A percentile compares a stretch with the other conserved stretches of the same genome.
Conservation (phyloP, 2,329 filamentous ascomycete genomes). For the Sarocladiaceae sp. region DNA sequence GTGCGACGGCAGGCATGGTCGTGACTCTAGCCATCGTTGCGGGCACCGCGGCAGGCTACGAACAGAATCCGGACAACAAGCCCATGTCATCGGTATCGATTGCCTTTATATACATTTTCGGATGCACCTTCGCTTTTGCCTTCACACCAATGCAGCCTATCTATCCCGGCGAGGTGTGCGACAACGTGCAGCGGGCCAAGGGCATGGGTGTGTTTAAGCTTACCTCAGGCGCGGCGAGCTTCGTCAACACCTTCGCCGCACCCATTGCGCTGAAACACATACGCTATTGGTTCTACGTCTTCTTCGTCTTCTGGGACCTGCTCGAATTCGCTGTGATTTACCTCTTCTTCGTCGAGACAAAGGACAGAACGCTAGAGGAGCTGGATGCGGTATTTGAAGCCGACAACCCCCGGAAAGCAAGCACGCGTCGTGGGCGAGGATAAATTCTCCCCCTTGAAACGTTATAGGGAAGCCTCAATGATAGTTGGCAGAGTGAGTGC, state of each 20-base stretch:
- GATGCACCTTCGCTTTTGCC: conserved; percentile 26
- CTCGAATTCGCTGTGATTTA: conserved; percentile 17
- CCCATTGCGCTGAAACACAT: conserved; percentile 19
- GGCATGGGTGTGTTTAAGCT: conserved; percentile 31
- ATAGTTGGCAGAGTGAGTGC: too few relatives aligned
- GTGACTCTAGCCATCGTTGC: conserved; percentile 31
- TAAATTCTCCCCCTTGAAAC: too few relatives aligned
- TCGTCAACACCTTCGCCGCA: conserved; percentile 28
- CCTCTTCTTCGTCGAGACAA: conserved; percentile 29
- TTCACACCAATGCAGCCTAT: conserved; percentile 33
- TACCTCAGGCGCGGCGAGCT: conserved; percentile 31
- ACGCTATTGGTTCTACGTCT: conserved; percentile 23
- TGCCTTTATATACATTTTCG: conserved; percentile 32
- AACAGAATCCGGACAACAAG: conserved; percentile 23
- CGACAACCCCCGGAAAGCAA: conserved; percentile 15
- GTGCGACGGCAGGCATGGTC: conserved; percentile 27
- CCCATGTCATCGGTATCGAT: conserved; percentile 27
- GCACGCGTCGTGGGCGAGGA: too few relatives aligned
- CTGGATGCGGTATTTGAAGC: conserved; percentile 21
- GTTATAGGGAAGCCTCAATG: too few relatives aligned
- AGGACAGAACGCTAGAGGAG: conserved; percentile 21
- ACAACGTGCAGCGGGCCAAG: conserved; percentile 33
- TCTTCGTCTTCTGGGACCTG: conserved; percentile 17
- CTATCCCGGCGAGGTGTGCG: conserved; percentile 32
- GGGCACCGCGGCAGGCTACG: conserved; percentile 26